phyloP scores from a whole-genome alignment of 768 basidiomycete genomes.

The Gyrodon lividus region DNA sequence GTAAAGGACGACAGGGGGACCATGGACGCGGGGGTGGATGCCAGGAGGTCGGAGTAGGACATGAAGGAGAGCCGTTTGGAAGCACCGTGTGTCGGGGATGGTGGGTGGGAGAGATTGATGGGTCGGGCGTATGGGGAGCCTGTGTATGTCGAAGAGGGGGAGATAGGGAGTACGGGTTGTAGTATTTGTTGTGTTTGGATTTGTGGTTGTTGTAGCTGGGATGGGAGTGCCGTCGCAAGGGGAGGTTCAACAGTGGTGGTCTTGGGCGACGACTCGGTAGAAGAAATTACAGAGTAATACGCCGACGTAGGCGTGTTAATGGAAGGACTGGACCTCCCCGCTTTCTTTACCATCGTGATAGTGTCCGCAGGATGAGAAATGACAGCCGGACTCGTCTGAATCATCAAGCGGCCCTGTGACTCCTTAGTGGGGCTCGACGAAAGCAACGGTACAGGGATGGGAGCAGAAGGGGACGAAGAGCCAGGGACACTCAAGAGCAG shows the following conservation, averaged over 20 bases:
- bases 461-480: conserved; percentile 24
- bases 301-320: conserved; percentile 49
- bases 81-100: conserved; percentile 47
- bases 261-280: conserved; percentile 39
- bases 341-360: conserved; percentile 5
- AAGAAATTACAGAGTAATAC: conserved; percentile 43
- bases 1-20: conserved; percentile 75
- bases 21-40: conserved; percentile 70
- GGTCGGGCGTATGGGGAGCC: conserved; percentile 26
- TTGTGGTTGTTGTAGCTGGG: conserved; percentile 21
- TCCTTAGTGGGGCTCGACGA: conserved; percentile 30
- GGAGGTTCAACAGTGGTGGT: conserved; percentile 36
- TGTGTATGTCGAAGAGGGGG: conserved; percentile 27
- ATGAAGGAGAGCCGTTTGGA: conserved; percentile 84
- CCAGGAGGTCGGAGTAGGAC: conserved; percentile 82
- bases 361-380: conserved; percentile 4
- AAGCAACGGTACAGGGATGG: conserved; percentile 21
- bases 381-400: conserved; percentile 23
- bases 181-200: conserved; percentile 22
- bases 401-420: conserved; percentile 18
- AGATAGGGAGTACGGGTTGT: conserved; percentile 10
- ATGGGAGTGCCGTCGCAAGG: conserved; percentile 20
- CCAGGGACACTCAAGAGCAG: conserved; percentile 50
- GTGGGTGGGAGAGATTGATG: conserved; percentile 32
- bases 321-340: conserved; percentile 21